Evolutionary conservation across 192 early-diverging fungal genomes (phyloP).

Genomic region (Radiomyces spectabilis): DNA sequence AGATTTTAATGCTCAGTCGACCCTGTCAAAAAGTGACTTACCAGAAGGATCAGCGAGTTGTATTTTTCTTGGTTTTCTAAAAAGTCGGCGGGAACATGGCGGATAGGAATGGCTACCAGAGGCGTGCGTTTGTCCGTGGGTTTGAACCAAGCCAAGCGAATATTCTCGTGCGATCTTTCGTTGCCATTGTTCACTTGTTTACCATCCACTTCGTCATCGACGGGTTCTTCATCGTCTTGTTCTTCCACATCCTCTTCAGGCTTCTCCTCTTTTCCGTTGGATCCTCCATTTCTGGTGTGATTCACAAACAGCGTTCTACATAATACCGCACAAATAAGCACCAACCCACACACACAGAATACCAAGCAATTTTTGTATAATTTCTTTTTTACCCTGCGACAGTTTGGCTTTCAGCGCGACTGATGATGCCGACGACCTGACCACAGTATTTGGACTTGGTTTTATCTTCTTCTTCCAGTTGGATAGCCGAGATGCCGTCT

Average conservation of each 20-base stretch:
- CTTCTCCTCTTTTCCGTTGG: neutral
- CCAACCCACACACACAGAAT: no score
- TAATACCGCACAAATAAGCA: no score
- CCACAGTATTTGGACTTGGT: conserved; percentile 39
- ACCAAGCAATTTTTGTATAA: neutral
- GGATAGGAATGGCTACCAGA: conserved; percentile 56
- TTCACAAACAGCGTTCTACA: no score
- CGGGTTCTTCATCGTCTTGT: neutral
- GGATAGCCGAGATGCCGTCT: conserved; percentile 10
- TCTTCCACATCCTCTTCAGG: neutral
- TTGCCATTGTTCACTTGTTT: neutral
- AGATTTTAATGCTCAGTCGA: neutral
- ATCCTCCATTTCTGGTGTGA: no score
- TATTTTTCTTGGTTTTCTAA: conserved; percentile 48
- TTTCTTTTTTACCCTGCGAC: conserved; percentile 29
- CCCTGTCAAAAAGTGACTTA: conserved; percentile 8
- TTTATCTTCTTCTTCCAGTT: conserved; percentile 18
- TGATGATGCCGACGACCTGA: conserved; percentile 41
- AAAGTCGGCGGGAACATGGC: conserved; percentile 54
- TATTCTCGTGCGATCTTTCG: neutral
- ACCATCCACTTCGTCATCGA: neutral
- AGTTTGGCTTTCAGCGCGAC: conserved; percentile 25
- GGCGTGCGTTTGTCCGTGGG: conserved; percentile 70
- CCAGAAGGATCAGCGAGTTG: conserved; percentile 37
- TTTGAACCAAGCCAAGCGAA: conserved; percentile 63